Conservation (phyloP, 164 flowering plant genomes). For the Santalum album region DNA sequence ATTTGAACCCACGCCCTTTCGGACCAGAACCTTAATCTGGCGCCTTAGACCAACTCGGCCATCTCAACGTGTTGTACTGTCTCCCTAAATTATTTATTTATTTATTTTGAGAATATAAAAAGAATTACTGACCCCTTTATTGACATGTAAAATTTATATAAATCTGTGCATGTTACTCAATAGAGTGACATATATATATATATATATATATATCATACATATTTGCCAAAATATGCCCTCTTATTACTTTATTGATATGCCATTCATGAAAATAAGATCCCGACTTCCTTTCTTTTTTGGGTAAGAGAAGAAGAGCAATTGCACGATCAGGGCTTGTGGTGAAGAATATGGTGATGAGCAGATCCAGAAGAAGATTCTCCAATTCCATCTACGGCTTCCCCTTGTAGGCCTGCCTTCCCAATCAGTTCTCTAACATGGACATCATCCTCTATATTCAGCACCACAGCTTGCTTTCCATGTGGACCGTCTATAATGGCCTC, state of each 20-base stretch:
- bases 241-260: too few relatives aligned
- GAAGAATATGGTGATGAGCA: background rate
- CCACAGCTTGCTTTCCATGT: conserved; percentile 16
- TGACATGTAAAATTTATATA: too few relatives aligned
- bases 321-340: background rate
- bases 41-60: conserved; percentile 11
- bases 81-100: too few relatives aligned
- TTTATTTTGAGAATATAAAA: too few relatives aligned
- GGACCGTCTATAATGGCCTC: conserved; percentile 17
- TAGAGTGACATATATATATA: too few relatives aligned
- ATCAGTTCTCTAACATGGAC: conserved; percentile 23
- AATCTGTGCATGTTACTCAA: too few relatives aligned
- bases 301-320: background rate
- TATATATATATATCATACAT: too few relatives aligned
- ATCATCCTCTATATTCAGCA: conserved; percentile 31
- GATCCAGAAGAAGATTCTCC: background rate
- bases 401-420: conserved; percentile 9
- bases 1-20: conserved; percentile 7
- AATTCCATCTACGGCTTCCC: background rate
- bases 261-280: too few relatives aligned
- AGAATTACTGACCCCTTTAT: too few relatives aligned
- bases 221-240: too few relatives aligned
- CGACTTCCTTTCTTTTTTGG: background rate
- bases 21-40: conserved; percentile 9
- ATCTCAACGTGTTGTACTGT: conserved; percentile 6